Conservation (phyloP, 352 stramenopile species). For the Pythium chondricola region DNA sequence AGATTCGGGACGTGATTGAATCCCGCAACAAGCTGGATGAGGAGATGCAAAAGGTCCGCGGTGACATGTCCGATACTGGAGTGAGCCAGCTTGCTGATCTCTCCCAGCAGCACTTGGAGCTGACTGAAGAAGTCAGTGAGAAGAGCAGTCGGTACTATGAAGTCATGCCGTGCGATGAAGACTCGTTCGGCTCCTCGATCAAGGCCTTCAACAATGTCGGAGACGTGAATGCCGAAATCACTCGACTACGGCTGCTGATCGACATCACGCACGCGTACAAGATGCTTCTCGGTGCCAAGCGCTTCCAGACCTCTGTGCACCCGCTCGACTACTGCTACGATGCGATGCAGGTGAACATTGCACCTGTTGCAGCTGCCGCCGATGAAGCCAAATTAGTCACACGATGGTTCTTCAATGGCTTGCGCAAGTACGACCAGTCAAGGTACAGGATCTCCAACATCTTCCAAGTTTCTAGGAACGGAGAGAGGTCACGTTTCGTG, state of each 20-base stretch:
- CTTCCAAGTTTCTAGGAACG: conserved; percentile 55
- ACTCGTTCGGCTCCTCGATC: conserved; percentile 48
- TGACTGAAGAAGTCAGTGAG: conserved; percentile 66
- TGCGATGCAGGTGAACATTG: conserved; percentile 55
- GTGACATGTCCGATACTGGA: conserved; percentile 40
- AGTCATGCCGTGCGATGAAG: conserved; percentile 70
- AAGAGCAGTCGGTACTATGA: conserved; percentile 76
- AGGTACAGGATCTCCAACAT: conserved; percentile 57
- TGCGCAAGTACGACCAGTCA: conserved; percentile 19
- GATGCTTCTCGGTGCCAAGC: conserved; percentile 62
- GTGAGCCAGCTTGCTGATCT: conserved; percentile 33
- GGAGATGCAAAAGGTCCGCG: conserved; percentile 39
- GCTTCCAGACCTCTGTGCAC: conserved; percentile 25
- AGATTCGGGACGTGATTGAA: conserved; percentile 47
- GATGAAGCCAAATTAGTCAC: conserved; percentile 42
- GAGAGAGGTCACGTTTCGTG: conserved; percentile 44
- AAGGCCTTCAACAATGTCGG: conserved; percentile 46
- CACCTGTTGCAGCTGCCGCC: conserved; percentile 20
- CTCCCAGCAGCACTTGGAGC: conserved; percentile 34
- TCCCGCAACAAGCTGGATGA: conserved; percentile 41
- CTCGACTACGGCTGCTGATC: conserved; percentile 44
- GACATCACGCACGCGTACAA: conserved; percentile 79
- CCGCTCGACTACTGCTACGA: conserved; percentile 80
- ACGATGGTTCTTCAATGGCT: conserved; percentile 57
- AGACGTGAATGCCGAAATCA: conserved; percentile 66